A percentile compares a stretch with the other conserved stretches of the same genome.
These are phyloP conservation scores for Durio zibethinus DNA, from an alignment of 345 rosid species.

Conservation along the genomic window DNA sequence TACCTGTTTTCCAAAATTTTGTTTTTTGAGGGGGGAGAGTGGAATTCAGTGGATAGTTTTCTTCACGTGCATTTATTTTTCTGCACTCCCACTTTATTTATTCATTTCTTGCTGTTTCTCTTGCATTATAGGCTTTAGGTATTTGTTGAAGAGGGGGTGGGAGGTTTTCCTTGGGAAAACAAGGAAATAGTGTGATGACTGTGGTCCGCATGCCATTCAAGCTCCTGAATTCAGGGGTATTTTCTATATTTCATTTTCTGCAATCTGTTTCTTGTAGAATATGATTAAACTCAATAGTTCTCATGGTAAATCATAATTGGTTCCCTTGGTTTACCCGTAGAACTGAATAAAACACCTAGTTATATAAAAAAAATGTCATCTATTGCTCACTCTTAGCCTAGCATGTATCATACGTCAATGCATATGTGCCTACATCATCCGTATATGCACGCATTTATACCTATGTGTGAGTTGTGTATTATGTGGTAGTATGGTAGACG, in stretches of 20 bases:
- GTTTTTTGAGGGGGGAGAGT: not conserved
- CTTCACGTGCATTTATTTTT: not conserved
- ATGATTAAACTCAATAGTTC: not conserved
- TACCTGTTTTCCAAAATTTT: not conserved
- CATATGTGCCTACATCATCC: not conserved
- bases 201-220: not conserved
- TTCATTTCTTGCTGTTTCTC: not conserved
- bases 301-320: not conserved
- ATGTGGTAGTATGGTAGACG: not conserved
- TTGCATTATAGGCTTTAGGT: not conserved
- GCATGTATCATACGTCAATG: not conserved
- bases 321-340: not conserved
- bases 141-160: not conserved
- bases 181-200: not conserved
- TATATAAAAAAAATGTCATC: not conserved
- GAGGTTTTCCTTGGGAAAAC: not conserved
- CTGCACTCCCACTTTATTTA: not conserved
- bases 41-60: not conserved
- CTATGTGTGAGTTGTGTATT: not conserved
- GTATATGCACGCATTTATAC: not conserved
- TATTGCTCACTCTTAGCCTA: not conserved
- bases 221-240: not conserved
- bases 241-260: slow-evolving; percentile 4
- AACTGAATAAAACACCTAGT: not conserved
- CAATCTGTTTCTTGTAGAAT: not conserved